Conservation (phyloP, 129 eudicot species). For the Dittrichia graveolens region DNA sequence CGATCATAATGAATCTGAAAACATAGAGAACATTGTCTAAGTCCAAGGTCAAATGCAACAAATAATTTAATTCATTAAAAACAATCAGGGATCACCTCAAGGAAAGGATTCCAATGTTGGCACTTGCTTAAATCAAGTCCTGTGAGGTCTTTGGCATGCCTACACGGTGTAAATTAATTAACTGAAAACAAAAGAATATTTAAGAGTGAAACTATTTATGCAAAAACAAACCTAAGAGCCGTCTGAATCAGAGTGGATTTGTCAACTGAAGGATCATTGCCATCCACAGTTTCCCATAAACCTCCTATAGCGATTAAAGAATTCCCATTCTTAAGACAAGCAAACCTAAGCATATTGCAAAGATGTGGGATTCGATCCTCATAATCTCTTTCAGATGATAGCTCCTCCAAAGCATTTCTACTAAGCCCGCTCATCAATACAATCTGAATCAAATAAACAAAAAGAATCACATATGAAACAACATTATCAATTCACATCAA, state of each 20-base stretch:
- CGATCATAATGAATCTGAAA: conserved; percentile 90
- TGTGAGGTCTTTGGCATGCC: conserved; percentile 81
- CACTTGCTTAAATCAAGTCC: conserved; percentile 82
- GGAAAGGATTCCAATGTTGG: conserved; percentile 84
- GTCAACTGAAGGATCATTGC: conserved; percentile 82
- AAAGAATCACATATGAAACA: background rate
- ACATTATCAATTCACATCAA: conserved; percentile 1
- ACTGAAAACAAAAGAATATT: background rate
- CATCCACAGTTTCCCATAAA: conserved; percentile 82
- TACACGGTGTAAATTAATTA: conserved; percentile 15
- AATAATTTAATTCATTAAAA: background rate
- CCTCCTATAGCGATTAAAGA: conserved; percentile 89
- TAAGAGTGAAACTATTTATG: background rate
- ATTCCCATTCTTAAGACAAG: conserved; percentile 63
- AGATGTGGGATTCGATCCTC: conserved; percentile 92
- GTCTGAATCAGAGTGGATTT: conserved; percentile 74
- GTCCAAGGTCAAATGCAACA: conserved; percentile 3
- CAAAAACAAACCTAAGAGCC: conserved; percentile 59
- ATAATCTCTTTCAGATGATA: conserved; percentile 75
- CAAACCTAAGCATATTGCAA: conserved; percentile 89
- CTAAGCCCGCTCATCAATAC: conserved; percentile 97
- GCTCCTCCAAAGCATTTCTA: conserved; percentile 84
- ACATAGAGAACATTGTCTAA: background rate
- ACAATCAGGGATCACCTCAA: conserved; percentile 57
- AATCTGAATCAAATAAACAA: conserved; percentile 49